Percentiles rank a stretch among this genome's conserved stretches.
Conservation (phyloP, 2,329 filamentous ascomycete species). For the Colletotrichum endophyticum region DNA sequence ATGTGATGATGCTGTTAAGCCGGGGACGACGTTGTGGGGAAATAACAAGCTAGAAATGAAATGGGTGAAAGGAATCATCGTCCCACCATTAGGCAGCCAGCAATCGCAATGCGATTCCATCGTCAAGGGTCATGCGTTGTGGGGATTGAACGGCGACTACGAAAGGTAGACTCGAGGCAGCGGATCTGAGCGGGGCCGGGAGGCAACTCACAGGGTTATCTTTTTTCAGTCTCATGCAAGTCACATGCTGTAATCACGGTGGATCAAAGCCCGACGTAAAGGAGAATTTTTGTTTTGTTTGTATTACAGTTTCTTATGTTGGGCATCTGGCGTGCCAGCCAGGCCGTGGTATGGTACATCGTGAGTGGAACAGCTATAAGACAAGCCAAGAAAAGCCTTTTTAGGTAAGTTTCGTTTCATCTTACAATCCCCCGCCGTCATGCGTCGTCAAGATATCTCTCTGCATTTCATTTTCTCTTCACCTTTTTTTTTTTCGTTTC, state of each 20-base stretch:
- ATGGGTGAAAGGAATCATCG: too few relatives aligned
- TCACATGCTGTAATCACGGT: not conserved
- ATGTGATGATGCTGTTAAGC: too few relatives aligned
- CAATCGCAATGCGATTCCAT: not conserved
- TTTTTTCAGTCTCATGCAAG: not conserved
- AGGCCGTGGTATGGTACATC: constrained; percentile 23
- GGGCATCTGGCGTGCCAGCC: constrained; percentile 2
- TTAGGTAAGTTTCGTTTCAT: constrained; percentile 7
- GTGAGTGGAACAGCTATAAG: constrained; percentile 22
- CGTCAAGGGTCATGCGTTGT: not conserved
- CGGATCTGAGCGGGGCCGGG: not conserved
- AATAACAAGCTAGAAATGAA: too few relatives aligned
- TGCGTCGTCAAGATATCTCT: constrained; percentile 14
- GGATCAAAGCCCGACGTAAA: not conserved
- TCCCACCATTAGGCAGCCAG: too few relatives aligned
- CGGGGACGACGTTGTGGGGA: too few relatives aligned
- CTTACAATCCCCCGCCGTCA: constrained; percentile 17
- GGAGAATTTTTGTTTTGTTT: not conserved
- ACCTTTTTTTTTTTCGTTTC: not conserved
- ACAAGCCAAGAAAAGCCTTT: constrained; percentile 17
- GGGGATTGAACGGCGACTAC: not conserved
- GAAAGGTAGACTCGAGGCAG: not conserved
- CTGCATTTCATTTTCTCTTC: not conserved
- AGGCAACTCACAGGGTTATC: not conserved
- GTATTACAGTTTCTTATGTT: constrained; percentile 17